Evolutionary conservation across 768 basidiomycete species (phyloP), one percentile per base, ranked within the genome.

Genomic region (Russula griseocarnosa): DNA sequence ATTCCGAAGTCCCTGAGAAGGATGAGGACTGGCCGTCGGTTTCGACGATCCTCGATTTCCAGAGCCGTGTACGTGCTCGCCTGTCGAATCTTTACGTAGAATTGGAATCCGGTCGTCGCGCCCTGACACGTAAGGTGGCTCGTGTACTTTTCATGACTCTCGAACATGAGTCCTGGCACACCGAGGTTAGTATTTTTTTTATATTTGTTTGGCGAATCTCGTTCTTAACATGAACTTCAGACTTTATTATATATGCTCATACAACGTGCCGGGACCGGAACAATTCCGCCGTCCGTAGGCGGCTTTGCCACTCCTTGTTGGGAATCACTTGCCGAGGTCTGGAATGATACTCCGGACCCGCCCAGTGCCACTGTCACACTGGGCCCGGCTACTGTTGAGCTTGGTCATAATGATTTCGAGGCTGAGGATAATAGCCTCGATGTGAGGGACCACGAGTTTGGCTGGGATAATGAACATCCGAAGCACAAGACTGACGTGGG

Each of bases 391-490:
- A 78, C 71, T 0, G 70, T 98, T 42, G 74, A 75, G 6, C 73
- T 97, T 1, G 96, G 96, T 0, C 92, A 94, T 68, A 82, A 96
- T 67, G 96, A 99, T 70, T 65, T 72, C 30, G 96, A 98, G 73
- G 76, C 72, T 0, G 83, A 89, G 8, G 94, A 98, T 71, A 68
- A 66, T 20, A 36, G 38, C 9, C 34, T 50, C 5, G 66, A 67
- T 26, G 73, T 82, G 50, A 72, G 75, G 20, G 75, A 74, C 9
- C 87, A 95, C 70, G 84, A 87, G 61, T 93, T 91, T 74, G 94
- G 94, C 0, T 94, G 96, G 97, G 97, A 99, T 73, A 94, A 93
- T 69, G 97, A 99, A 76, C 80, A 86, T 68, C 92, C 94, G 2
- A 77, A 78, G 66, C 77, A 86, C 26, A 71, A 70, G 16, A 83